Conservation (phyloP, 108 stramenopile species). For the Cylindrotheca fusiformis region DNA sequence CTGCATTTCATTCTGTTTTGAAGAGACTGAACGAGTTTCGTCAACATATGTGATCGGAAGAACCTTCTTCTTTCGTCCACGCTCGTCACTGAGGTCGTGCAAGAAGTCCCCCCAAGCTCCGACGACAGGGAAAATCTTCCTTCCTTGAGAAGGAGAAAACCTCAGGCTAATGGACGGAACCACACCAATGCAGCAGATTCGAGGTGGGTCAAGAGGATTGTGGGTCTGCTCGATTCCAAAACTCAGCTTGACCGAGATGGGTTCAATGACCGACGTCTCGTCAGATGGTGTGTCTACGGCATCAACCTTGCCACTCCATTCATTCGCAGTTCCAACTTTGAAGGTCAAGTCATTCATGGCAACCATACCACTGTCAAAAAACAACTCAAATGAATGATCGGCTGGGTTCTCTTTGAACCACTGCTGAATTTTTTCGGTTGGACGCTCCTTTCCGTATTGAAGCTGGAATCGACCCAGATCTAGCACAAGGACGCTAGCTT, state of each 20-base stretch:
- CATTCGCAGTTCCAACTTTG: conserved; percentile 24
- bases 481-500: conserved; percentile 60
- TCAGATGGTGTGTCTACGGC: neutral
- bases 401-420: conserved; percentile 56
- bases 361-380: conserved; percentile 45
- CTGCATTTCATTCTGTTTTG: neutral
- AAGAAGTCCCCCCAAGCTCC: conserved; percentile 46
- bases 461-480: conserved; percentile 76
- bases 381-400: conserved; percentile 16
- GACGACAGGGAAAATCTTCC: conserved; percentile 52
- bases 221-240: conserved; percentile 60
- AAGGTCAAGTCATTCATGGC: conserved; percentile 45
- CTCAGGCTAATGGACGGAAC: conserved; percentile 57
- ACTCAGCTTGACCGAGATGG: conserved; percentile 54
- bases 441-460: conserved; percentile 48
- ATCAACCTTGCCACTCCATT: neutral
- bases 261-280: conserved; percentile 58
- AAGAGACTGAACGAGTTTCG: neutral
- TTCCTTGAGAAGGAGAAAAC: conserved; percentile 55
- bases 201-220: conserved; percentile 43
- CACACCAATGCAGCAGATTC: conserved; percentile 68
- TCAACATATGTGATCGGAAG: neutral
- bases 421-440: conserved; percentile 39
- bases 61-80: neutral
- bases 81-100: neutral